A percentile compares a stretch with the other conserved stretches of the same genome.
These are phyloP conservation scores for Diospyros kaki DNA, from an alignment of 148 eudicot species.

Conservation along the genomic window DNA sequence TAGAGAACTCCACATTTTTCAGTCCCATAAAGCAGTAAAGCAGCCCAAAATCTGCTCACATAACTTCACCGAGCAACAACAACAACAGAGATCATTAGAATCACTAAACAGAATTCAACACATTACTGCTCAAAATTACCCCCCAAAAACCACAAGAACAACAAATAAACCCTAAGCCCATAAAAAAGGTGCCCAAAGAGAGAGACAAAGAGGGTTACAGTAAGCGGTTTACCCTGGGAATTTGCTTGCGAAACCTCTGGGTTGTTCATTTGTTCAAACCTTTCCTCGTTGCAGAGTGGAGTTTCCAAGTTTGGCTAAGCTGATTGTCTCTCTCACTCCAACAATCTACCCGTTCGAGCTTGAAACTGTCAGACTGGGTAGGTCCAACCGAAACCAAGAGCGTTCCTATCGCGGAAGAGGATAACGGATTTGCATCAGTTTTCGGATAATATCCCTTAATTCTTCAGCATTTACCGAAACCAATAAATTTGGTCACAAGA, in stretches of 20 bases:
- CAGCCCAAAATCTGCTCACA: constrained; percentile 5
- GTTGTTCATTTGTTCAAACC: neutral
- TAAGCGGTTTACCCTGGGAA: neutral
- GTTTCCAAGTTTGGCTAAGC: neutral
- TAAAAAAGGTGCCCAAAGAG: neutral
- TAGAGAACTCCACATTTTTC: constrained; percentile 59
- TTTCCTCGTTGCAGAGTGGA: neutral
- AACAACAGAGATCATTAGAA: neutral
- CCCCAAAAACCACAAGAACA: neutral
- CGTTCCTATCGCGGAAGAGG: constrained; percentile 8
- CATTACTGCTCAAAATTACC: neutral
- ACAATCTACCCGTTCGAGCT: neutral
- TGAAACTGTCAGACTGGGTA: constrained; percentile 4
- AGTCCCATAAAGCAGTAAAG: constrained; percentile 19
- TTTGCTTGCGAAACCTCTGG: neutral
- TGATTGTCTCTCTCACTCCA: neutral
- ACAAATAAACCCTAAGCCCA: constrained; percentile 10
- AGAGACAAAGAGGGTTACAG: neutral
- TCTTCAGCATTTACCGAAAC: too few species aligned
- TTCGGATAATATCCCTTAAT: neutral
- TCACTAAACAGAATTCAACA: neutral
- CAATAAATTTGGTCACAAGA: too few species aligned
- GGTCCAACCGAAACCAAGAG: constrained; percentile 4
- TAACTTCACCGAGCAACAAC: neutral
- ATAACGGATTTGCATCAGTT: constrained; percentile 5